Evolutionary conservation across 768 basidiomycete species (phyloP), one percentile per base, ranked within the genome.

Genomic region (Pulveroboletus frians): DNA sequence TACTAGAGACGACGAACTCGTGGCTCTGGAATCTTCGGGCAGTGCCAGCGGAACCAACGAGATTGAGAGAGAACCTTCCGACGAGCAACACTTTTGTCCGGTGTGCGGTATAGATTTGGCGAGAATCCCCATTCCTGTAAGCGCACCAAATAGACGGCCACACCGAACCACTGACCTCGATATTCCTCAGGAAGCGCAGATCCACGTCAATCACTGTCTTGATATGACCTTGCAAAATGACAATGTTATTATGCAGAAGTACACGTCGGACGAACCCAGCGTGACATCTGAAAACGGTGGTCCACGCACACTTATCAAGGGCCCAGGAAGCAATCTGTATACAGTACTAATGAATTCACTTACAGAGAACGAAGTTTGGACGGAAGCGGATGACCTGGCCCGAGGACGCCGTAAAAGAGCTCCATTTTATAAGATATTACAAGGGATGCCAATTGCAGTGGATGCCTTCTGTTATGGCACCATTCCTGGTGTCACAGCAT

Each of bases 391-490:
- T 15, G 73, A 76, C 51, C 72, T 73, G 2, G 73, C 67, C 7
- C 79, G 78, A 48, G 74, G 75, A 26, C 70, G 73, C 27, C 76
- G 88, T 26, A 73, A 88, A 50, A 83, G 80, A 50, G 91, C 93
- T 0, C 96, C 96, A 0, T 98, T 98, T 64, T 98, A 95, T 71
- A 99, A 97, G 71, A 79, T 92, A 20, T 65, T 98, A 57, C 88
- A 91, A 58, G 95, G 96, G 1, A 96, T 98, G 93, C 92, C 94
- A 9, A 88, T 99, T 21, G 92, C 95, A 14, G 96, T 99, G 1
- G 96, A 99, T 63, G 96, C 94, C 2, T 99, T 99, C 69, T 80
- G 85, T 32, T 99, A 97, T 64, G 96, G 95, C 6, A 74, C 76
- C 23, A 93, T 99, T 42, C 93, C 94, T 5, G 83, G 81, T 9